Conservation (phyloP, 2,329 filamentous ascomycete species). For the Kalmusia sp. region DNA sequence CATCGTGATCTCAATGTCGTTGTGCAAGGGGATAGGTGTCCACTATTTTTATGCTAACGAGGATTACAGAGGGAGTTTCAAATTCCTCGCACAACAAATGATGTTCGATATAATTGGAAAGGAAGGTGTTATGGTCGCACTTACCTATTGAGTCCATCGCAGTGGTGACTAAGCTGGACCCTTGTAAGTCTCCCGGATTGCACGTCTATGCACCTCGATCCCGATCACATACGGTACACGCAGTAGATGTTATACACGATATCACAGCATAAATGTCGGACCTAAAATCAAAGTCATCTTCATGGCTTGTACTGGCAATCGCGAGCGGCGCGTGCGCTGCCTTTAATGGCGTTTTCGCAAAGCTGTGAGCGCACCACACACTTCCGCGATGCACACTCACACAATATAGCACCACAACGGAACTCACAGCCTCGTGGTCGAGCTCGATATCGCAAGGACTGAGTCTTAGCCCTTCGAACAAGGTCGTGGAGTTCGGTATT, state of each 20-base stretch:
- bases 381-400: conserved; percentile 15
- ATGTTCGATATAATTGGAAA: too few relatives aligned
- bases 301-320: conserved; percentile 70
- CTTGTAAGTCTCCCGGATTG: not conserved
- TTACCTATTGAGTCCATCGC: too few relatives aligned
- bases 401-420: conserved; percentile 62
- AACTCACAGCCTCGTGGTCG: conserved; percentile 63
- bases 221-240: not conserved
- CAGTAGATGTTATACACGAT: not conserved
- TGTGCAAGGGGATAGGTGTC: too few relatives aligned
- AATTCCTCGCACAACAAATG: too few relatives aligned
- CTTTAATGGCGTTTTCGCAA: conserved; percentile 84
- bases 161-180: not conserved
- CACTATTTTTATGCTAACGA: too few relatives aligned
- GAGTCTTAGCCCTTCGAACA: conserved; percentile 54
- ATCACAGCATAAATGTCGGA: conserved; percentile 27
- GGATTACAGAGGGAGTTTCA: too few relatives aligned
- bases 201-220: not conserved
- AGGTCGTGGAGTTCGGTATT: conserved; percentile 58
- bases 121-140: too few relatives aligned
- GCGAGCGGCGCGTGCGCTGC: conserved; percentile 80
- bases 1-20: too few relatives aligned
- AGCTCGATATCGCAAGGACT: conserved; percentile 57
- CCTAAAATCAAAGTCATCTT: conserved; percentile 25
- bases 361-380: conserved; percentile 65